Evolutionary conservation across 2,329 filamentous ascomycete genomes (phyloP).

Genomic region (Pseudogymnoascus sp.): DNA sequence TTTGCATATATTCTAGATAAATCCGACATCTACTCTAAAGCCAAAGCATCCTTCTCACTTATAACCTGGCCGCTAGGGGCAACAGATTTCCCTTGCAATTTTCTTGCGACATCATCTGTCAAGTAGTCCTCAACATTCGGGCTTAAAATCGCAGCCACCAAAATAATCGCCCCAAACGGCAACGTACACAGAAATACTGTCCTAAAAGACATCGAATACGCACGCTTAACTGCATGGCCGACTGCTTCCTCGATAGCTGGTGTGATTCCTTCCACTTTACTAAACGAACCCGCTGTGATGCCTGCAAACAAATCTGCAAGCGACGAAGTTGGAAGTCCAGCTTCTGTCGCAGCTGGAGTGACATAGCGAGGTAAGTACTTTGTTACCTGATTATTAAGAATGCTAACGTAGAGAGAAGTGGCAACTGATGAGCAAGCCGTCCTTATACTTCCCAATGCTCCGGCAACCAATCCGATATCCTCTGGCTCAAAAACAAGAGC

Average conservation of each 20-base stretch:
- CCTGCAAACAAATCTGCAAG: conserved; percentile 29
- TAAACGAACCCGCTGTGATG: conserved; percentile 27
- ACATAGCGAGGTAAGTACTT: conserved; percentile 30
- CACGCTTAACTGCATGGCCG: conserved; percentile 21
- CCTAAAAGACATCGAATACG: conserved; percentile 14
- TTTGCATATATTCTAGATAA: background rate
- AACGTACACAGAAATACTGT: conserved; percentile 23
- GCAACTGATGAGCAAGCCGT: conserved; percentile 34
- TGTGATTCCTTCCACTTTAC: conserved; percentile 29
- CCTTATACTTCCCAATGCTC: conserved; percentile 39
- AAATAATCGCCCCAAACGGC: conserved; percentile 28
- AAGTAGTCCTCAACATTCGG: conserved; percentile 37
- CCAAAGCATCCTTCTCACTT: too few species aligned
- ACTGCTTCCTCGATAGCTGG: conserved; percentile 29
- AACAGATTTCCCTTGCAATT: conserved; percentile 27
- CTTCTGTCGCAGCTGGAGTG: conserved; percentile 26
- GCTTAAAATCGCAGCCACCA: conserved; percentile 31
- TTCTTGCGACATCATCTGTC: conserved; percentile 37
- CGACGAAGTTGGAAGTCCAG: conserved; percentile 30
- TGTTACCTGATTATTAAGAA: conserved; percentile 31
- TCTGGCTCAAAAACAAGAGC: conserved; percentile 38
- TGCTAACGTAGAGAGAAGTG: conserved; percentile 31
- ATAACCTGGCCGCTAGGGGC: background rate
- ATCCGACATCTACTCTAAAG: background rate
- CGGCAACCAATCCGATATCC: conserved; percentile 38